Conservation (phyloP, 2,329 filamentous ascomycete species). For the Dendryphion nanum region DNA sequence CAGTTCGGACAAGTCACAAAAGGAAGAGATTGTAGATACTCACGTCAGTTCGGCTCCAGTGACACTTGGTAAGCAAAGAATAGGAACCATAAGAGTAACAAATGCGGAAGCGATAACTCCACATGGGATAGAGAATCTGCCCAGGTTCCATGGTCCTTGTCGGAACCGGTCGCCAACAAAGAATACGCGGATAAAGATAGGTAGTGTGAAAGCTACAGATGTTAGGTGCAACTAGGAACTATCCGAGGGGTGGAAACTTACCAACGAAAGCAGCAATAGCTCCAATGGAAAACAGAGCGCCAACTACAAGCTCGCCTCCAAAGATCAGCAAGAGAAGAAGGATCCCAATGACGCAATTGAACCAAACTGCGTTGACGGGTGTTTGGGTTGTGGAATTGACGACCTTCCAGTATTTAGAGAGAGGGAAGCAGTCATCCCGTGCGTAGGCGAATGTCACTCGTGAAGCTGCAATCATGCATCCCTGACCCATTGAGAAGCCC, state of each 20-base stretch:
- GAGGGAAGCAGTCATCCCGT: constrained; percentile 67
- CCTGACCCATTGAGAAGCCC: constrained; percentile 70
- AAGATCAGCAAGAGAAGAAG: constrained; percentile 64
- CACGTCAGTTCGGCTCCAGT: constrained; percentile 56
- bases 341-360: constrained; percentile 61
- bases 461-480: constrained; percentile 66
- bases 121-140: constrained; percentile 56
- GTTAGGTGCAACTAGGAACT: too few relatives aligned
- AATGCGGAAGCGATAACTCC: constrained; percentile 59
- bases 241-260: constrained; percentile 20
- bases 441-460: constrained; percentile 73
- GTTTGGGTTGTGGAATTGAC: constrained; percentile 63
- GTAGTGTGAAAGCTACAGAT: constrained; percentile 50
- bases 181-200: constrained; percentile 59
- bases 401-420: constrained; percentile 56
- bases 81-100: constrained; percentile 65
- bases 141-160: constrained; percentile 67
- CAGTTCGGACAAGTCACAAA: constrained; percentile 5
- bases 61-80: constrained; percentile 63
- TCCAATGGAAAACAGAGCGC: constrained; percentile 68
- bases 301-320: constrained; percentile 60
- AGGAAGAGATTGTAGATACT: constrained; percentile 10
- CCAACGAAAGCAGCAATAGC: constrained; percentile 66
- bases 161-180: constrained; percentile 64
- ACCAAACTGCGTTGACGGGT: constrained; percentile 69